These are phyloP conservation scores for Fusarium oligoseptatum DNA, from an alignment of 2,329 filamentous ascomycete genomes.

Conservation along the genomic window DNA sequence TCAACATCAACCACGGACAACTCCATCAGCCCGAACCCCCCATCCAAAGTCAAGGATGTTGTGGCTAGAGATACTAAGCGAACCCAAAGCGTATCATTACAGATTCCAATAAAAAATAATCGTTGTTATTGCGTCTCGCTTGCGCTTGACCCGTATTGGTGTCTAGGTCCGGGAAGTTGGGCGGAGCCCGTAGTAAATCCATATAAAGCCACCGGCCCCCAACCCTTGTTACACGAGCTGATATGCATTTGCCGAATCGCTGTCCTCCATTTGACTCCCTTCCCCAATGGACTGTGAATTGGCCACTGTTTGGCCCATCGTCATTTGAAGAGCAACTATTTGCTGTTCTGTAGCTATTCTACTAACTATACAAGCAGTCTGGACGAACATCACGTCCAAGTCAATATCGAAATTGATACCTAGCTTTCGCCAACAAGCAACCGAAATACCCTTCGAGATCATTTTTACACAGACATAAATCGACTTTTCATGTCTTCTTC, in stretches of 20 bases:
- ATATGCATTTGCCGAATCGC: not conserved
- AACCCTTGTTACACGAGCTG: constrained; percentile 15
- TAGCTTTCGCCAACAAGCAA: not conserved
- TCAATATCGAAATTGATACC: not conserved
- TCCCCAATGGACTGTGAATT: not conserved
- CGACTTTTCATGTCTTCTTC: not conserved
- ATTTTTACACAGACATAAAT: too few relatives aligned
- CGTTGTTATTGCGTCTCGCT: constrained; percentile 13
- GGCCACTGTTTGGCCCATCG: not conserved
- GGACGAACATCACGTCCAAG: not conserved
- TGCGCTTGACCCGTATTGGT: constrained; percentile 25
- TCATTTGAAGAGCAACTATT: not conserved
- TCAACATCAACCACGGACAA: not conserved
- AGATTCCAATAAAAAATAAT: constrained; percentile 22
- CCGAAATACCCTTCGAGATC: not conserved
- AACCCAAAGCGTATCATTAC: constrained; percentile 22
- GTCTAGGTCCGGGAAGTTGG: not conserved
- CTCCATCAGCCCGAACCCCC: not conserved
- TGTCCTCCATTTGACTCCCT: not conserved
- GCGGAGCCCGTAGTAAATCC: constrained; percentile 25
- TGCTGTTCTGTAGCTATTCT: not conserved
- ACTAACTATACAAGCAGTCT: not conserved
- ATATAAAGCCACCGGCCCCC: constrained; percentile 40
- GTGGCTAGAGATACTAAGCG: constrained; percentile 16
- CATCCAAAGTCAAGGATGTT: constrained; percentile 9